Base-by-base conservation (phyloP, 768 basidiomycete genomes). In the Boletus sensibilis region DNA sequence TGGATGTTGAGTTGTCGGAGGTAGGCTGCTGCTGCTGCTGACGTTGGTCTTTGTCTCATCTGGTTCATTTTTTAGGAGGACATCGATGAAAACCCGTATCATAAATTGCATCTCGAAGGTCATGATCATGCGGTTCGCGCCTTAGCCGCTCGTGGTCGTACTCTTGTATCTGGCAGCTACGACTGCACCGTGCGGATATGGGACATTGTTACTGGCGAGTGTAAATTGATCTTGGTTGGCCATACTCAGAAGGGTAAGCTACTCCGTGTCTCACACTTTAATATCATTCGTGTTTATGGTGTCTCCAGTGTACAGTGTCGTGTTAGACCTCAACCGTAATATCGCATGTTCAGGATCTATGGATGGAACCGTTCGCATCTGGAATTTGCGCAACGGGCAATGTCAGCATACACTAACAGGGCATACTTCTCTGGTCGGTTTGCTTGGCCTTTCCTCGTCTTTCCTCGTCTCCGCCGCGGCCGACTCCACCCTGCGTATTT, bases 331-430 rank as follows among this genome's bases (percentile, higher is more conserved):
- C 39, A 76, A 78, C 45, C 90, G 94, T 20, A 86, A 92, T 52
- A 91, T 94, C 68, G 93, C 93, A 27, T 94, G 92, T 62, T 98
- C 97, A 2, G 96, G 96, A 9, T 98, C 95, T 5, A 96, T 98
- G 95, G 96, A 98, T 71, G 91, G 93, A 44, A 95, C 93, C 2
- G 95, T 98, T 59, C 91, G 92, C 47, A 85, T 99, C 35, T 99
- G 96, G 96, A 88, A 90, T 63, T 77, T 96, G 35, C 82, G 80
- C 49, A 92, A 82, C 2, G 96, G 96, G 0, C 80, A 86, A 66
- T 91, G 88, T 56, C 79, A 86, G 33, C 86, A 92, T 65, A 85
- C 86, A 3, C 79, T 98, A 23, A 86, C 87, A 5, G 96, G 96
- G 0, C 96, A 99, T 66, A 94, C 91, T 0, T 96, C 94, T 4